Evolutionary conservation across 768 basidiomycete genomes (phyloP), one percentile per base, ranked within the genome.

Genomic region (Termitomyces heimii): DNA sequence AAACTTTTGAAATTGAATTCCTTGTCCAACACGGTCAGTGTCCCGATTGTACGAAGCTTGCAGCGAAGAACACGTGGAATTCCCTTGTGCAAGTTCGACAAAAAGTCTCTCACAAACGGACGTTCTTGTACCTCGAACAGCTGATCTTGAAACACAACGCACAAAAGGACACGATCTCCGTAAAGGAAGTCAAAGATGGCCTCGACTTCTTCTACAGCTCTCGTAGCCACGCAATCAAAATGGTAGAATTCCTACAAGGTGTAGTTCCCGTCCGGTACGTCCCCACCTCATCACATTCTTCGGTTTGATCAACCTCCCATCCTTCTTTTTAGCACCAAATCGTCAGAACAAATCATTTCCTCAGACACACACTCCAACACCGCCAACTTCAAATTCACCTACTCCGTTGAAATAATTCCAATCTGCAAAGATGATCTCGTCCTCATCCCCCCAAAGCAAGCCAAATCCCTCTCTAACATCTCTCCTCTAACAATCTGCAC

Each of bases 1-100:
- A 98, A 81, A 85, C 94, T 0, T 99, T 98, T 64, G 94, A 98
- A 71, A 85, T 98, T 62, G 94, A 97, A 70, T 94, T 94, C 66
- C 83, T 98, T 55, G 92, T 98, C 1, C 92, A 95, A 64, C 83
- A 95, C 63, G 90, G 91, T 0, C 97, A 99, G 75, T 99, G 97
- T 71, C 86, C 93, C 0, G 92, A 94, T 62, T 99, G 97, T 67
- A 79, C 96, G 0, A 87, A 84, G 65, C 82, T 98, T 4, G 97
- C 97, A 0, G 97, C 97, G 3, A 99, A 98, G 76, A 98, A 98
- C 69, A 98, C 95, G 0, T 98, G 96, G 97, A 94, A 94, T 68
- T 94, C 96, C 1, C 80, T 94, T 37, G 95, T 99, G 1, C 97
- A 98, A 77, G 94, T 98, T n/a, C 88, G 97, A 46, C 97, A 99